phyloP scores from a whole-genome alignment of 257 asterid species.

The Solanum sitiens region DNA sequence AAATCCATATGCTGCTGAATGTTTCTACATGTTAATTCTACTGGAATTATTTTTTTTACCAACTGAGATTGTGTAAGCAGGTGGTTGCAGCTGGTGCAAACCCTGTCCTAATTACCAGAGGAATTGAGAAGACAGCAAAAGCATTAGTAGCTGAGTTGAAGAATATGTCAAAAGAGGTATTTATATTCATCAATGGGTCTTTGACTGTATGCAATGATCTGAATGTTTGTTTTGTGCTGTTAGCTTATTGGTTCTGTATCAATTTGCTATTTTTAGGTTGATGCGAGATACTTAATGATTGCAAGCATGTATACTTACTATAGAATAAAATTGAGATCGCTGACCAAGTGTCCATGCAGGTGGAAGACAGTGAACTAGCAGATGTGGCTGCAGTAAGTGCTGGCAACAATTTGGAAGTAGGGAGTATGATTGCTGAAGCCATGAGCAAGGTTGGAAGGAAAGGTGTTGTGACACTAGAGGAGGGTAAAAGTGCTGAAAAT shows the following conservation, averaged over 20 bases:
- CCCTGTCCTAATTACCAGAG: constrained; percentile 89
- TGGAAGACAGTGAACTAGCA: constrained; percentile 90
- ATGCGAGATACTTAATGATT: neutral
- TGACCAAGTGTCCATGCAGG: constrained; percentile 24
- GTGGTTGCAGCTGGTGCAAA: constrained; percentile 98
- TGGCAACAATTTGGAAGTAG: constrained; percentile 80
- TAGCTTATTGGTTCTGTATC: neutral
- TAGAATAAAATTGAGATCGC: neutral
- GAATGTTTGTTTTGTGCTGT: neutral
- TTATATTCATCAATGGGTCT: neutral
- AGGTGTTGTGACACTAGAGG: constrained; percentile 93
- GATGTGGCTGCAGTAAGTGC: constrained; percentile 56
- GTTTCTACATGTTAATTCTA: neutral
- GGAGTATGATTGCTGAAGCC: constrained; percentile 89
- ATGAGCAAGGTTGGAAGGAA: constrained; percentile 86
- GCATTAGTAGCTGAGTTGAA: constrained; percentile 92
- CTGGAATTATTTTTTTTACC: neutral
- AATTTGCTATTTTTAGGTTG: neutral
- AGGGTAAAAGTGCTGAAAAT: constrained; percentile 86
- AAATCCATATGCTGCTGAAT: neutral
- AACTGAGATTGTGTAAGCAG: constrained; percentile 17
- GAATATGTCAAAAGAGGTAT: constrained; percentile 81
- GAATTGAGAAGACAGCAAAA: constrained; percentile 87
- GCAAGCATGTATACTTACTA: neutral
- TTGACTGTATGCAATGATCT: neutral